phyloP scores from a whole-genome alignment of 495 filamentous ascomycete species.

The Cercophora newfieldiana region DNA sequence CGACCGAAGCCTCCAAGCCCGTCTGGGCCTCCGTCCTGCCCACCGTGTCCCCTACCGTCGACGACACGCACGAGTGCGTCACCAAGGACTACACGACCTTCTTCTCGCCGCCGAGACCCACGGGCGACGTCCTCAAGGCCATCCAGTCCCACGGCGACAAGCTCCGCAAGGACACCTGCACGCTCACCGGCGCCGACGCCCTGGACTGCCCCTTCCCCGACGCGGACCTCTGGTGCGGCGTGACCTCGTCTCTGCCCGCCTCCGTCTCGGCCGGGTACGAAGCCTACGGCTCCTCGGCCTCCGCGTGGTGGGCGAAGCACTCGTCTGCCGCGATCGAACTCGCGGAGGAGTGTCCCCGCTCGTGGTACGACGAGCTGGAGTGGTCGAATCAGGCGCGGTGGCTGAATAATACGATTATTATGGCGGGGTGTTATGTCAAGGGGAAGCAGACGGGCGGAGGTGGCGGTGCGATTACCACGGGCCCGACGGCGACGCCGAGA shows the following conservation, averaged over 20 bases:
- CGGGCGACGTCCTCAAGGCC: not conserved
- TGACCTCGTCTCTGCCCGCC: not conserved
- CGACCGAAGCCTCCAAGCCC: no score
- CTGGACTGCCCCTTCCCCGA: conserved; percentile 1
- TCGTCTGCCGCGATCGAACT: not conserved
- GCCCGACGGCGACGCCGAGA: not conserved
- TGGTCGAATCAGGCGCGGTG: not conserved
- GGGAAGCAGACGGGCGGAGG: conserved; percentile 2
- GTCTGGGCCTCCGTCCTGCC: no score
- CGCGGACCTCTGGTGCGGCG: not conserved
- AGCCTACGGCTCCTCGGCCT: not conserved
- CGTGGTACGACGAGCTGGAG: not conserved
- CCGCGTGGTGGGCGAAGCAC: not conserved
- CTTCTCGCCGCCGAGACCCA: not conserved
- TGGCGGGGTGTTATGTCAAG: not conserved
- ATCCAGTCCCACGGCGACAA: conserved; percentile 2
- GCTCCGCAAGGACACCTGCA: not conserved
- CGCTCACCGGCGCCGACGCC: not conserved
- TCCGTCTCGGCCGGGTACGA: not conserved
- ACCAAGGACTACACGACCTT: not conserved
- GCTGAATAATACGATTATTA: conserved; percentile 2
- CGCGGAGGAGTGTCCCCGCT: not conserved
- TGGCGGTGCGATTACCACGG: not conserved
- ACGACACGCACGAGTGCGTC: not conserved
- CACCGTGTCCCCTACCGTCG: not conserved